Base-by-base conservation (phyloP, 106 monocot genomes). In the Agapanthus africanus region DNA sequence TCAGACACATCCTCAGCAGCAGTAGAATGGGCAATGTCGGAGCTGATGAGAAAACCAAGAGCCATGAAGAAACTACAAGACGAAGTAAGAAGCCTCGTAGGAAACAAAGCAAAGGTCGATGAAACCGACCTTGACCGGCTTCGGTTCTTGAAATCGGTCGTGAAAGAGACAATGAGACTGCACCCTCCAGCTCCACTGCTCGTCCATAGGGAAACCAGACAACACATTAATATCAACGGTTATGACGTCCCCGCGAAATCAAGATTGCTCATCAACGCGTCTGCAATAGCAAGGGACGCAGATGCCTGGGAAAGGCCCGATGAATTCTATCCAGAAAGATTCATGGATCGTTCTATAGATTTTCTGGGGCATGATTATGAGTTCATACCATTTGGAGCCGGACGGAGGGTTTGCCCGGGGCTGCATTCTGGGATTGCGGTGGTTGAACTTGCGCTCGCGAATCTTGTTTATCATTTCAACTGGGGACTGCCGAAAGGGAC, bases 351-450 rank as follows among this genome's bases (percentile, higher is more conserved):
- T 26, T 11, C 7, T 4, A 16, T 66, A 13, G 42, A 66, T 44
- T 66, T n/a, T 15, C 11, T 11, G 14, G 66, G 66, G 13, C 42
- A 44, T 42, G 41, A 66, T 66, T 66, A 41, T 16, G 26, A 66
- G 14, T 11, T 66, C 15, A 66, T 66, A 66, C 66, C 66, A 30
- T 66, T 66, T 44, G 66, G 66, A 7, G 66, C 66, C 6, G 66
- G 66, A 26, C 39, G 66, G 0, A 38, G 66, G 19, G 27, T 66
- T 4, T 66, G 66, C 11, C 66, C 66, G 5, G 66, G 66, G 18
- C 10, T 66, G 66, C 23, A 40, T 27, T 14, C 16, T 0, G 66
- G 41, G 10, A 21, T 66, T 19, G n/a, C 21, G 22, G 42, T 44
- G 14, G 42, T 42, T 13, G 41, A 66, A 23, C 39, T 66, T 15